Conservation (phyloP, 83 land plant genomes). For the Picea abies region DNA sequence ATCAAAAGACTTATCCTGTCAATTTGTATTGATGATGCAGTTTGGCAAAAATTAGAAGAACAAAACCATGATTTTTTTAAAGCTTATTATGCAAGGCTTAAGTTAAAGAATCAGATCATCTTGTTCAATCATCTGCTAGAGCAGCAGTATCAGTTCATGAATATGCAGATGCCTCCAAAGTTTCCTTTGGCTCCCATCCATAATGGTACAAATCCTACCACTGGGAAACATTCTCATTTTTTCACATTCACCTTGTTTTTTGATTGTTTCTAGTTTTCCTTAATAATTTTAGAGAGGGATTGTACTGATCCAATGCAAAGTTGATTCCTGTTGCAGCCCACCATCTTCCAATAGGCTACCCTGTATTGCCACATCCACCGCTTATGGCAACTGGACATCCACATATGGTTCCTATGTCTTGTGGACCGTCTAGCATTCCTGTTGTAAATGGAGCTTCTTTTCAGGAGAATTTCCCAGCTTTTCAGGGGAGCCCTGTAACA, state of each 20-base stretch:
- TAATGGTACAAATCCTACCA: slow-evolving; percentile 83
- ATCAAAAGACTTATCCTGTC: background rate
- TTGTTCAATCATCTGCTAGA: slow-evolving; percentile 91
- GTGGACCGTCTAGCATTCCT: slow-evolving; percentile 62
- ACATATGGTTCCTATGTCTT: slow-evolving; percentile 62
- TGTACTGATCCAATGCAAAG: slow-evolving; percentile 1
- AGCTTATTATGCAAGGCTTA: slow-evolving; percentile 91
- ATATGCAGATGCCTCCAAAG: background rate
- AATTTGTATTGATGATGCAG: slow-evolving; percentile 28
- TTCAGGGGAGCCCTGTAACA: slow-evolving; percentile 58
- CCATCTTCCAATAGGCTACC: slow-evolving; percentile 82
- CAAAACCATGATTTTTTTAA: slow-evolving; percentile 94
- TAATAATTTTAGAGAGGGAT: background rate
- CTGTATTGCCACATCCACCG: slow-evolving; percentile 69
- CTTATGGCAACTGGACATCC: slow-evolving; percentile 68
- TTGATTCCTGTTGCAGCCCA: slow-evolving; percentile 71
- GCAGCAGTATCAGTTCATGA: slow-evolving; percentile 66
- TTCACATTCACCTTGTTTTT: background rate
- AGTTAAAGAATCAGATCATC: slow-evolving; percentile 91
- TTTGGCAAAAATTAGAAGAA: slow-evolving; percentile 98
- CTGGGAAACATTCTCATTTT: slow-evolving; percentile 44
- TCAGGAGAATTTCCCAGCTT: slow-evolving; percentile 44
- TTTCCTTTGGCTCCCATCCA: slow-evolving; percentile 46
- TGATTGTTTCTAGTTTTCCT: no score
- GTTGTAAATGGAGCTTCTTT: slow-evolving; percentile 86